phyloP scores from a whole-genome alignment of 2,329 filamentous ascomycete genomes.

The Ceratocystis harringtonii region DNA sequence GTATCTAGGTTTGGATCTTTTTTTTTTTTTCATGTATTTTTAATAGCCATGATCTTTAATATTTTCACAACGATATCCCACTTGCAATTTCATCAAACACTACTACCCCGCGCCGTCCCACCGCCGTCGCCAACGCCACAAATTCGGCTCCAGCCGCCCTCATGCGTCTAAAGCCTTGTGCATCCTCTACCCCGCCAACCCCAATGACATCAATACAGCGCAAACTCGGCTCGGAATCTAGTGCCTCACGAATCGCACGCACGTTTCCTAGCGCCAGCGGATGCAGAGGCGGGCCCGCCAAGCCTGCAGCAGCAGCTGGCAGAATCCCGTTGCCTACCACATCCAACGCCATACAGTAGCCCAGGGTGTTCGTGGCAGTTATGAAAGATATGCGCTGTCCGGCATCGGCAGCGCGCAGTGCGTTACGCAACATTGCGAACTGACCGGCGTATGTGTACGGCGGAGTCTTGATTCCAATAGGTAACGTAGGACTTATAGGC shows the following conservation, averaged over 20 bases:
- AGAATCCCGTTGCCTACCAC: conserved; percentile 24
- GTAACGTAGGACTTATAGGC: conserved; percentile 24
- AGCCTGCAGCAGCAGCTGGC: conserved; percentile 45
- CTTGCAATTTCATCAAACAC: conserved; percentile 46
- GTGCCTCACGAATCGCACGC: conserved; percentile 43
- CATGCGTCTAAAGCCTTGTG: conserved; percentile 49
- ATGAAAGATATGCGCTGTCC: conserved; percentile 40
- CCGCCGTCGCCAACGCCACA: conserved; percentile 54
- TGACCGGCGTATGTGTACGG: conserved; percentile 59
- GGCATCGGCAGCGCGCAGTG: conserved; percentile 28
- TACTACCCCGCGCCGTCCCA: conserved; percentile 46
- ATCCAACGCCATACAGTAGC: conserved; percentile 46
- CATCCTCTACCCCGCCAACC: conserved; percentile 55
- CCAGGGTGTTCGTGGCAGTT: conserved; percentile 59
- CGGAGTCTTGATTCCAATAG: conserved; percentile 55
- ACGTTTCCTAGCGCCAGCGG: conserved; percentile 64
- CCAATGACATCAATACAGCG: conserved; percentile 50
- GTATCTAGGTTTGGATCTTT: background rate
- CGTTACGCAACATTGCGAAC: conserved; percentile 40
- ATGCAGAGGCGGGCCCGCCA: conserved; percentile 59
- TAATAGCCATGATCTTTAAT: background rate
- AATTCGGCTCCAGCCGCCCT: conserved; percentile 46
- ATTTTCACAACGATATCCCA: conserved; percentile 10
- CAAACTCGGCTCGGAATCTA: conserved; percentile 37
- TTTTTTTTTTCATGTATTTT: background rate